Percentiles rank a stretch among this genome's conserved stretches.
These are phyloP conservation scores for Penicillium simplicissimum DNA, from an alignment of 495 filamentous ascomycete species.

Conservation along the genomic window DNA sequence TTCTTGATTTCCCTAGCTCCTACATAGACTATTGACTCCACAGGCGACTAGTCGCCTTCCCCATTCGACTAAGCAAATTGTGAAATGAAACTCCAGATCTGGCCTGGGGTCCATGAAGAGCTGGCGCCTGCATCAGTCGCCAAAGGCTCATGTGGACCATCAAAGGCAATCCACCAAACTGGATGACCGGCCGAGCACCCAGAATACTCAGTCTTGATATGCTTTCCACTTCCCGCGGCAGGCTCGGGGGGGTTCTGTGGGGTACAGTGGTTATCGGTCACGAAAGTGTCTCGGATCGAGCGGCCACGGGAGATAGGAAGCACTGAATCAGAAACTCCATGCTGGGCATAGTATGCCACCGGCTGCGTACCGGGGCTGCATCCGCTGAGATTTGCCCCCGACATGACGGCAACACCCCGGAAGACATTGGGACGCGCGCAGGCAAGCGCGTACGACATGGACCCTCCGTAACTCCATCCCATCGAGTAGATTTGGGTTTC, in stretches of 20 bases:
- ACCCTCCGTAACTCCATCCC: constrained; percentile 53
- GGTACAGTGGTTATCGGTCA: background rate
- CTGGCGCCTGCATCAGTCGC: background rate
- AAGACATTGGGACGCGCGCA: constrained; percentile 42
- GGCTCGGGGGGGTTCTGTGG: background rate
- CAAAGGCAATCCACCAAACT: constrained; percentile 4
- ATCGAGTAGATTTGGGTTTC: constrained; percentile 45
- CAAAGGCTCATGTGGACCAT: background rate
- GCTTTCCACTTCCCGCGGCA: background rate
- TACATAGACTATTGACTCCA: no score
- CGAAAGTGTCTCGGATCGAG: background rate
- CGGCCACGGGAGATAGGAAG: constrained; percentile 21
- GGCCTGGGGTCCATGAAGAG: background rate
- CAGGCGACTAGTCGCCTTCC: no score
- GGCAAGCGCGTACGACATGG: constrained; percentile 49
- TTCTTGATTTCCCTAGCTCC: no score
- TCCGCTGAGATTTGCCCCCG: constrained; percentile 42
- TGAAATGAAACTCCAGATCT: background rate
- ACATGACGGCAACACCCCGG: constrained; percentile 47
- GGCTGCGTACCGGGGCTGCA: constrained; percentile 39
- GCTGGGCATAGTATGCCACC: constrained; percentile 47
- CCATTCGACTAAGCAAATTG: background rate
- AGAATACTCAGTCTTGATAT: background rate
- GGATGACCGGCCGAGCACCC: background rate
- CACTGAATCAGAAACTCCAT: constrained; percentile 41